phyloP scores from a whole-genome alignment of 441 rosid genomes.

The Arabidopsis lyrata region DNA sequence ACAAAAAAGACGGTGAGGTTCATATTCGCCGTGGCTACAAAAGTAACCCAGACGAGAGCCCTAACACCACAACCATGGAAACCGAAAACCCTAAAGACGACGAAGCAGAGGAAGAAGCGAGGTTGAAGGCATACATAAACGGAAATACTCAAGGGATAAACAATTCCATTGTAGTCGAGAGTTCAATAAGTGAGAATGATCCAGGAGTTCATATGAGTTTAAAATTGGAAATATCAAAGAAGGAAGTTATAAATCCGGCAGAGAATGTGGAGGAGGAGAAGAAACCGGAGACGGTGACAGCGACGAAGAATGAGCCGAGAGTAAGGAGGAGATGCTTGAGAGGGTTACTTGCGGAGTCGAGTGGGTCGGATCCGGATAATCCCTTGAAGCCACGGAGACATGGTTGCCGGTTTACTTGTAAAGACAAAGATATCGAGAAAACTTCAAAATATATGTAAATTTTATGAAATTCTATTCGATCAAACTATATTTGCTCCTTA shows the following conservation, averaged over 20 bases:
- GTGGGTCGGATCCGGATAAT: constrained; percentile 71
- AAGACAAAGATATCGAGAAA: constrained; percentile 53
- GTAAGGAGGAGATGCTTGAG: constrained; percentile 78
- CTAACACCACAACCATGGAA: constrained; percentile 62
- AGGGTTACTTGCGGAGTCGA: constrained; percentile 81
- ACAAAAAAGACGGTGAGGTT: constrained; percentile 56
- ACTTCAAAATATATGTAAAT: background rate
- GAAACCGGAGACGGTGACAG: constrained; percentile 45
- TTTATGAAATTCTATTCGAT: constrained; percentile 11
- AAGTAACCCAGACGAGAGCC: constrained; percentile 66
- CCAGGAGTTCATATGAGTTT: constrained; percentile 77
- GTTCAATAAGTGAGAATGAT: constrained; percentile 62
- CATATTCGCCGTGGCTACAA: constrained; percentile 71
- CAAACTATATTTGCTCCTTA: background rate
- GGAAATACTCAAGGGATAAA: constrained; percentile 74
- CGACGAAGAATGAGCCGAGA: constrained; percentile 58
- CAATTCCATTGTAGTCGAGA: constrained; percentile 68
- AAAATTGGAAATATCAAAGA: constrained; percentile 40
- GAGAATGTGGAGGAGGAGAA: constrained; percentile 39
- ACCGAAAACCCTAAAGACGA: constrained; percentile 51
- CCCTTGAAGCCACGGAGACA: constrained; percentile 76
- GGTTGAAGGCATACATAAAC: constrained; percentile 59
- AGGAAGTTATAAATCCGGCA: constrained; percentile 13
- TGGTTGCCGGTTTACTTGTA: constrained; percentile 68
- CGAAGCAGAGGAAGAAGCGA: constrained; percentile 39